phyloP scores from a whole-genome alignment of 2,329 filamentous ascomycete species.

The Neospermospora avenae region DNA sequence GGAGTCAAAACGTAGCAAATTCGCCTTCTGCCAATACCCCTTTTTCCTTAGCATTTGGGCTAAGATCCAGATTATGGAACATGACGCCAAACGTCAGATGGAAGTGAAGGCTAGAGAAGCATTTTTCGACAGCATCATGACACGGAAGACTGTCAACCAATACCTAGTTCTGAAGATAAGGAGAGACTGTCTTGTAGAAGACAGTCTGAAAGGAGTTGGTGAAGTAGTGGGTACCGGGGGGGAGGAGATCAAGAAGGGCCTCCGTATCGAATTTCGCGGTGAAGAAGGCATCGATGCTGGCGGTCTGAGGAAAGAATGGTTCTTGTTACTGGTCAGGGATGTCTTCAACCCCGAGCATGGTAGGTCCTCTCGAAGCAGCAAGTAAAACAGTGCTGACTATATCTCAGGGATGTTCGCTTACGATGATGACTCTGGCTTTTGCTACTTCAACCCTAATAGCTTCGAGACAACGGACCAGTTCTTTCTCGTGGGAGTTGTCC shows the following conservation, averaged over 20 bases:
- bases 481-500: conserved; percentile 81
- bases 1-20: conserved; percentile 71
- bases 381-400: conserved; percentile 15
- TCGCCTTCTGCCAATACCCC: conserved; percentile 88
- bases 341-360: conserved; percentile 89
- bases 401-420: conserved; percentile 79
- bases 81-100: conserved; percentile 88
- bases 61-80: conserved; percentile 85
- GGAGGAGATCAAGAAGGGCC: conserved; percentile 85
- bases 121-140: conserved; percentile 86
- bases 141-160: conserved; percentile 68
- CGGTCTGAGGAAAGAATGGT: conserved; percentile 92
- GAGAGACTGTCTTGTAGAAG: conserved; percentile 82
- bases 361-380: conserved; percentile 40
- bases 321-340: conserved; percentile 80
- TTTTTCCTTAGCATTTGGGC: conserved; percentile 90
- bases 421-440: conserved; percentile 84
- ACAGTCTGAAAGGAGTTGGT: conserved; percentile 80
- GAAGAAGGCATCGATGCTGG: conserved; percentile 92
- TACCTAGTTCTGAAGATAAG: conserved; percentile 75
- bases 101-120: conserved; percentile 82
- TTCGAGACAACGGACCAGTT: conserved; percentile 92
- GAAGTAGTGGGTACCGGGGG: conserved; percentile 76
- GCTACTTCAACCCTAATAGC: conserved; percentile 89
- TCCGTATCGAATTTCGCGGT: conserved; percentile 80